phyloP scores from a whole-genome alignment of 2,329 filamentous ascomycete species.

The Trichoderma semiorbis region DNA sequence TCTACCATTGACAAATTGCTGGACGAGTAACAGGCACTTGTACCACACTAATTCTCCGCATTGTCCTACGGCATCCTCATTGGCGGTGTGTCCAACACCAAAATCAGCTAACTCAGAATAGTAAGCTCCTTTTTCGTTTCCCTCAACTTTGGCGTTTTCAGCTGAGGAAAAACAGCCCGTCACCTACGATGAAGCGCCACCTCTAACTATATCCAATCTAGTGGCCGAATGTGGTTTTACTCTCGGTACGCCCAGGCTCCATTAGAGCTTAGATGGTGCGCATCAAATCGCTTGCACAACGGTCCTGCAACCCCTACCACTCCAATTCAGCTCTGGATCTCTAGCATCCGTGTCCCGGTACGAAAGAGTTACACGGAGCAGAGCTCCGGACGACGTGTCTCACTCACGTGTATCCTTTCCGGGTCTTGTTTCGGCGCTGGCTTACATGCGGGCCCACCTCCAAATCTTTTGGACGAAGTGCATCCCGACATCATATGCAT shows the following conservation, averaged over 20 bases:
- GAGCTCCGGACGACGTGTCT: neutral
- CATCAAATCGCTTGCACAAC: neutral
- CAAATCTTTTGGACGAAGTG: neutral
- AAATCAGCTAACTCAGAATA: neutral
- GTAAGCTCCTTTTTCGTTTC: neutral
- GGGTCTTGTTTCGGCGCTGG: neutral
- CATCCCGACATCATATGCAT: neutral
- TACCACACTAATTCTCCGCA: neutral
- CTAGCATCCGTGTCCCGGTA: neutral
- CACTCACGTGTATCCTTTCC: neutral
- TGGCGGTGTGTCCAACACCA: neutral
- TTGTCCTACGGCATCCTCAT: neutral
- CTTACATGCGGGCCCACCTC: neutral
- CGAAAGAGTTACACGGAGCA: neutral
- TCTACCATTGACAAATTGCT: neutral
- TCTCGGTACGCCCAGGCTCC: neutral
- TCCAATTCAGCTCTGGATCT: neutral
- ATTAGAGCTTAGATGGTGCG: neutral
- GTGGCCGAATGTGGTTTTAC: neutral
- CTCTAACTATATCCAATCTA: neutral
- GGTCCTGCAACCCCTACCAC: neutral
- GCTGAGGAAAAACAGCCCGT: slow-evolving; percentile 2
- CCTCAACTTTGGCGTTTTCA: slow-evolving; percentile 3
- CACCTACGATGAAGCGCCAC: neutral
- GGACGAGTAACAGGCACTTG: neutral